Percentiles rank a stretch among this genome's conserved stretches.
phyloP scores from a whole-genome alignment of 78 protist species.

The Protostelium mycophagum region DNA sequence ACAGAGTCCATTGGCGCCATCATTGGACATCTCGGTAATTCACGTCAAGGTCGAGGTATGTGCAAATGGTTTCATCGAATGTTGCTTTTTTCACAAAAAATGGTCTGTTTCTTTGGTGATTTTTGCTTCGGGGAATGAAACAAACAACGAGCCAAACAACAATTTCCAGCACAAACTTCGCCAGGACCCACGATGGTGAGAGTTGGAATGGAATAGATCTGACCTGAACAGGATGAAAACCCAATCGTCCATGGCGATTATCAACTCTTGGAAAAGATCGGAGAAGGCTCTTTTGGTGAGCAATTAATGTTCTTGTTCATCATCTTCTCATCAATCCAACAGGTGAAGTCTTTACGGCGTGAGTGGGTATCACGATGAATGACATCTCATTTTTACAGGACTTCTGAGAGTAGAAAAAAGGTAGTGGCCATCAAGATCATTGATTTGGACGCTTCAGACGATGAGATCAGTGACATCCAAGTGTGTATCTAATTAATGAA shows the following conservation, averaged over 20 bases:
- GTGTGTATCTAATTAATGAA: background rate
- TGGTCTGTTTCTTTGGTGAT: no score
- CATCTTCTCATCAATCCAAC: background rate
- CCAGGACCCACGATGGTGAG: no score
- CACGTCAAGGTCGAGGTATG: no score
- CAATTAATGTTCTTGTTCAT: background rate
- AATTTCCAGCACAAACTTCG: no score
- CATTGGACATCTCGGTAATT: no score
- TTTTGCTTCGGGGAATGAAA: no score
- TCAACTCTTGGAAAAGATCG: background rate
- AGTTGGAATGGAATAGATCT: no score
- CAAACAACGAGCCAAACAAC: no score
- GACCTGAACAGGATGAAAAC: background rate
- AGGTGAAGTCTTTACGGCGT: background rate
- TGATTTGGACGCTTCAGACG: constrained; percentile 4
- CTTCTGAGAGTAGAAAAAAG: background rate
- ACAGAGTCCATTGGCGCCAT: no score
- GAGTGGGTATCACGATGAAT: background rate
- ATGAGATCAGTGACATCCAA: background rate
- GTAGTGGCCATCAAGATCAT: constrained; percentile 58
- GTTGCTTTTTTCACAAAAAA: no score
- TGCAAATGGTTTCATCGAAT: no score
- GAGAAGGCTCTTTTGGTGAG: background rate
- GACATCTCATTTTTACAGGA: background rate
- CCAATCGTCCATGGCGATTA: background rate